Base-by-base conservation (phyloP, 495 filamentous ascomycete species). In the Corynascus novoguineensis region DNA sequence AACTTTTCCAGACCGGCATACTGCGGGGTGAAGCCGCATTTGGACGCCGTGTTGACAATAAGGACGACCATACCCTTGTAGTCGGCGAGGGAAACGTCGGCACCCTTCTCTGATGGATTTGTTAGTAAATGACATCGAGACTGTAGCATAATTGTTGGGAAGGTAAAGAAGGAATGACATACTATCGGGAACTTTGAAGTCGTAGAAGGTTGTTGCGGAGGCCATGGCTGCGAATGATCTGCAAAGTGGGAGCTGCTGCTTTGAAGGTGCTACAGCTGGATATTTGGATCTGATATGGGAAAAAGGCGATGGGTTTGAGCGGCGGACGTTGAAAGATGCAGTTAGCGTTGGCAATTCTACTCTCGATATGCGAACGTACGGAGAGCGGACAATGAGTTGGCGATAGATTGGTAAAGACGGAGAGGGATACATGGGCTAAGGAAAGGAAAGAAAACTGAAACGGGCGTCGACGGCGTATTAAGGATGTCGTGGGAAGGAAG, bases 21-120 rank as follows among this genome's bases (percentile, higher is more conserved):
- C 74, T 99, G 93, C n/a, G 88, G 88, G 10, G 93, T 97, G 83
- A 97, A 97, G 68, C 95, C 93, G 77, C 93, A 99, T 79, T 97
- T 96, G 67, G 89, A 95, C 58, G 93, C 93, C n/a, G 90, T 95
- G 82, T 99, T 99, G 74, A 97, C 93, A 64, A 95, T 71, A 40
- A 99, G 87, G 59, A 97, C 83, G 70, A 97, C 92, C 71, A 97
- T 97, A 78, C 87, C 89, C 58, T 87, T 79, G 72, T 90, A 84
- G 29, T 79, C 66, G 60, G 73, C 61, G 65, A 97, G 81, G 53
- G 83, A 76, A 68, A 84, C 87, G 57, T 85, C 79, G 21, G 76
- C 60, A 72, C 89, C 91, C 69, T 83, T 89, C 66, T 93, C 89
- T 93, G 71, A 66, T 64, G 55, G 27, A 1, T 4, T 28, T 47